Percentiles rank a stretch among this genome's conserved stretches.
These are phyloP conservation scores for Discostella pseudostelligera DNA, from an alignment of 108 stramenopile species.

Conservation along the genomic window DNA sequence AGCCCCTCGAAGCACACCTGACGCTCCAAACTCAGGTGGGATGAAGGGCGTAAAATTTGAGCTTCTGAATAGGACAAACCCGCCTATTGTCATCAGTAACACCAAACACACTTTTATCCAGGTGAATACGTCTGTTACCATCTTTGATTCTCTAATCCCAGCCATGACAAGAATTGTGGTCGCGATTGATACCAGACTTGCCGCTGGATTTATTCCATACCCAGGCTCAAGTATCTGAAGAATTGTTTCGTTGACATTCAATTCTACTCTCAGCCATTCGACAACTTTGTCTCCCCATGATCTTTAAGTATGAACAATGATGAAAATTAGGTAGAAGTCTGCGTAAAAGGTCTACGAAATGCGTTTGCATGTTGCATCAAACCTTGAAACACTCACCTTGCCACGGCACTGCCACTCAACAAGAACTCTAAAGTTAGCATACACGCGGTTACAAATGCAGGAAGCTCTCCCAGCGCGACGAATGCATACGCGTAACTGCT, in stretches of 20 bases:
- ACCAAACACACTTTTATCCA: constrained; percentile 78
- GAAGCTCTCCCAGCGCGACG: constrained; percentile 82
- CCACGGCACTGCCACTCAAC: constrained; percentile 82
- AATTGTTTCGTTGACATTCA: constrained; percentile 18
- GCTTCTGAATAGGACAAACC: constrained; percentile 58
- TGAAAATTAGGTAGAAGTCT: constrained; percentile 39
- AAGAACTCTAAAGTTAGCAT: constrained; percentile 88
- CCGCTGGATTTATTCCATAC: constrained; percentile 51
- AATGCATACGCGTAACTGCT: constrained; percentile 85
- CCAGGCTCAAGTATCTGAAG: constrained; percentile 48
- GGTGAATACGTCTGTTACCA: constrained; percentile 82
- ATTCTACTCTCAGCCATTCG: constrained; percentile 56
- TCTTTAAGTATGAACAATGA: constrained; percentile 34
- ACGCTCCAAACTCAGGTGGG: constrained; percentile 54
- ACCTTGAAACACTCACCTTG: constrained; percentile 43
- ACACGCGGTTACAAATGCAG: constrained; percentile 75
- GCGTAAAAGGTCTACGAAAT: constrained; percentile 25
- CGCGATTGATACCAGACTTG: constrained; percentile 40
- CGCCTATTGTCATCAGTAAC: constrained; percentile 81
- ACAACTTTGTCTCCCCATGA: constrained; percentile 92
- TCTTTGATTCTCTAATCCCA: constrained; percentile 56
- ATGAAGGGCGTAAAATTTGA: constrained; percentile 66
- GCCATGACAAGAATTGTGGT: constrained; percentile 35
- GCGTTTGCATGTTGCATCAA: not conserved
- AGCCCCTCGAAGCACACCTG: constrained; percentile 73